Conservation (phyloP, 352 stramenopile species). For the Lagenidium giganteum region DNA sequence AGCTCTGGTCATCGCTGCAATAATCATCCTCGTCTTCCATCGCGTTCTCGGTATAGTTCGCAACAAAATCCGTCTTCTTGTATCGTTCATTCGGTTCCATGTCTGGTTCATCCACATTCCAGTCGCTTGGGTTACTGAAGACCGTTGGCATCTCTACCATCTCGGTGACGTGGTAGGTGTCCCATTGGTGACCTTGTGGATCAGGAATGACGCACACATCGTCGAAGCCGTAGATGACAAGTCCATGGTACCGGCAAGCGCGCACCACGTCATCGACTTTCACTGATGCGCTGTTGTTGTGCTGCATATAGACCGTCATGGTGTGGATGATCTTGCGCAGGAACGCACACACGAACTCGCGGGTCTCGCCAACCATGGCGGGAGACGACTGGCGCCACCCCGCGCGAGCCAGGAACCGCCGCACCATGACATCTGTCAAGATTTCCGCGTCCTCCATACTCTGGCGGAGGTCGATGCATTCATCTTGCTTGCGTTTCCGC, state of each 20-base stretch:
- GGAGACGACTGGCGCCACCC: conserved; percentile 51
- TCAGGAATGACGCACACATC: conserved; percentile 52
- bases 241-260: conserved; percentile 55
- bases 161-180: conserved; percentile 65
- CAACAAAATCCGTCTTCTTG: conserved; percentile 58
- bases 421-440: conserved; percentile 42
- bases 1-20: conserved; percentile 41
- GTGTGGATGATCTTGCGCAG: conserved; percentile 42
- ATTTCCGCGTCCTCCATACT: conserved; percentile 11
- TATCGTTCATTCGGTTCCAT: conserved; percentile 40
- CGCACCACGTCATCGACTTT: conserved; percentile 60
- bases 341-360: conserved; percentile 45
- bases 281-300: conserved; percentile 36
- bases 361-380: conserved; percentile 28
- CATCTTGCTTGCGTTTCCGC: conserved; percentile 39
- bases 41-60: conserved; percentile 44
- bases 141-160: conserved; percentile 43
- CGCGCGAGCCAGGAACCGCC: conserved; percentile 65
- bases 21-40: conserved; percentile 33
- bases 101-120: conserved; percentile 40
- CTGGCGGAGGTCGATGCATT: no score
- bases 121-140: conserved; percentile 17
- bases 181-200: conserved; percentile 6
- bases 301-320: conserved; percentile 44
- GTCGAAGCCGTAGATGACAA: conserved; percentile 77